Base-by-base conservation (phyloP, 345 rosid species). In the Capsella bursapastoris region DNA sequence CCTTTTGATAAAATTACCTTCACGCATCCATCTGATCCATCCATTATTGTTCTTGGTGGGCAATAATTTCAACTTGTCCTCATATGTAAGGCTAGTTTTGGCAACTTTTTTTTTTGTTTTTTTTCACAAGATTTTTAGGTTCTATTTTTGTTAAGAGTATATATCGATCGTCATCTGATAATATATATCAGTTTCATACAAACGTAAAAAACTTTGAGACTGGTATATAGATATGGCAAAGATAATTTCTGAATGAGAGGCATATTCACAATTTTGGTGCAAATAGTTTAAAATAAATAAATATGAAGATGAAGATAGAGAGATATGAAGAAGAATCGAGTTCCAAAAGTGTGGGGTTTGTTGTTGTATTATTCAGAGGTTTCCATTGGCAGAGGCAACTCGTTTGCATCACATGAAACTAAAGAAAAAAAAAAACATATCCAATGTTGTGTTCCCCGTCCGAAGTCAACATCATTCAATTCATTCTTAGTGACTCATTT, bases 21-120 rank as follows among this genome's bases (percentile, higher is more conserved):
- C 45, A 76, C 60, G 63, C 80, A 76, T 63, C 13, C 13, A 70
- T 63, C 63, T 51, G 29, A 55, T 41, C 63, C 69, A 75, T 67
- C 79, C 71, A 76, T 76, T 76, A 76, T 70, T 63, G 60, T 47
- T 69, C 41, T 64, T 76, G 75, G 66, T 76, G 70, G 66, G 48
- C 71, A 70, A 76, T 76, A 28, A 76, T 64, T 64, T 61, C 57
- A 55, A 53, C 29, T 64, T 70, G 80, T 70, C 80, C 47, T 56
- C 66, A 38, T 70, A 62, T 47, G 66, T 18, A 76, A 70, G 59
- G 51, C 22, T 40, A 12, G 3, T 38, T 59, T 31, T 48, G 66
- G 52, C 9, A 68, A 40, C 44, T 37, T 48, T 57, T 50, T 12
- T 41, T 14, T 27, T 9, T 5, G 3, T 12, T 22, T 11, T 38